Conservation (phyloP, 192 early-diverging fungal genomes). For the Linnemannia elongata region DNA sequence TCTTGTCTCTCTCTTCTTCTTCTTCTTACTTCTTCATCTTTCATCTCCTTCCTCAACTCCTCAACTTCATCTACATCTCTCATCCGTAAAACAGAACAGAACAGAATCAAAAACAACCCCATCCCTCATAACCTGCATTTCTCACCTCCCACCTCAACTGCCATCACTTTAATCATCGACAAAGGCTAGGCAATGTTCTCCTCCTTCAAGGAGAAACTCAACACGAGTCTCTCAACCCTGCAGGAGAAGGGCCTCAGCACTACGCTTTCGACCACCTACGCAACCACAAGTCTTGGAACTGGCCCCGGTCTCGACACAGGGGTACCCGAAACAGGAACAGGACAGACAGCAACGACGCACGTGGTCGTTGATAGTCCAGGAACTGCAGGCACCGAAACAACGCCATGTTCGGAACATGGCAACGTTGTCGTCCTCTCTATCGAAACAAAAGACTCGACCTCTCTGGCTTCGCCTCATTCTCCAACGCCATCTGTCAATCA, state of each 20-base stretch:
- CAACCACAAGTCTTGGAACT: not conserved
- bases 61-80: not conserved
- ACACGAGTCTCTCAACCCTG: conserved; percentile 38
- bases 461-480: conserved; percentile 13
- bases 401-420: not conserved
- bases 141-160: not conserved
- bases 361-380: not conserved
- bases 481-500: conserved; percentile 11
- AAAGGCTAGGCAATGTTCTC: conserved; percentile 38
- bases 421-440: not conserved
- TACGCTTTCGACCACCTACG: not conserved
- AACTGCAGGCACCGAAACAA: not conserved
- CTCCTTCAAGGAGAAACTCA: conserved; percentile 46
- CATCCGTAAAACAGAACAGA: not conserved
- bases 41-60: not conserved
- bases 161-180: not conserved
- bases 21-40: not conserved
- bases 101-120: not conserved
- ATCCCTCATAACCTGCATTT: not conserved
- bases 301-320: not conserved
- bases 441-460: not conserved
- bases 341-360: not conserved
- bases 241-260: conserved; percentile 24
- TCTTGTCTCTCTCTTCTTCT: not conserved
- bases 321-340: not conserved